Evolutionary conservation across 2,329 filamentous ascomycete genomes (phyloP), one percentile per base, ranked within the genome.

Genomic region (Penicillium sumatraense): DNA sequence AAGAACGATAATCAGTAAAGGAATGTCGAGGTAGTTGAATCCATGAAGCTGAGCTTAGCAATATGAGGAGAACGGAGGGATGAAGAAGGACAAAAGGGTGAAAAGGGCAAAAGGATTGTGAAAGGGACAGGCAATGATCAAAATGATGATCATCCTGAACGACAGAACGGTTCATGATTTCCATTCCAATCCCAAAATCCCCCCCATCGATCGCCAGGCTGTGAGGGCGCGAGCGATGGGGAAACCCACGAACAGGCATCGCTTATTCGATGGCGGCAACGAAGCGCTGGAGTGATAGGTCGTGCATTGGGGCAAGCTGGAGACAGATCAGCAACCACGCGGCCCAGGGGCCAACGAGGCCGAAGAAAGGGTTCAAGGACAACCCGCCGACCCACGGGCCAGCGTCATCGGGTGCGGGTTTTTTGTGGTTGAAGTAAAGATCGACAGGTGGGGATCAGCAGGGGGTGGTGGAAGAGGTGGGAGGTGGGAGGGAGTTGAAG

Each of bases 391-490:
- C 62, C 63, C 63, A 65, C 62, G 57, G n/a, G 38, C 5, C n/a
- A 51, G 61, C 63, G 63, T 65, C 63, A 64, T 65, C 59, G 54
- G 33, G 42, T 57, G 57, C 57, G 59, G 62, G 52, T 50, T 58
- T 54, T 49, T 20, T 29, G 49, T 26, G 29, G 26, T 4, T 10
- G 35, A 42, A 60, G 54, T 42, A 62, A 59, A 50, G 62, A 65
- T 64, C 61, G 61, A 49, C 59, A 52, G 49, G 33, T 16, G 33
- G 40, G 7, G 21, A 35, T n/a, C n/a, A n/a, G 29, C 29, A 10
- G 29, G 11, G 29, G 29, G 29, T 14, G 9, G 3, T 31, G 29
- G 29, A 5, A 14, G 11, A 5, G 11, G 29, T 31, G 29, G 29
- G 11, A 31, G 36, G 6, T 24, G 36, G 29, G 23, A 33, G 48